A percentile compares a stretch with the other conserved stretches of the same genome.
These are phyloP conservation scores for Elongisporangium prolatum DNA, from an alignment of 352 stramenopile genomes.

Conservation along the genomic window DNA sequence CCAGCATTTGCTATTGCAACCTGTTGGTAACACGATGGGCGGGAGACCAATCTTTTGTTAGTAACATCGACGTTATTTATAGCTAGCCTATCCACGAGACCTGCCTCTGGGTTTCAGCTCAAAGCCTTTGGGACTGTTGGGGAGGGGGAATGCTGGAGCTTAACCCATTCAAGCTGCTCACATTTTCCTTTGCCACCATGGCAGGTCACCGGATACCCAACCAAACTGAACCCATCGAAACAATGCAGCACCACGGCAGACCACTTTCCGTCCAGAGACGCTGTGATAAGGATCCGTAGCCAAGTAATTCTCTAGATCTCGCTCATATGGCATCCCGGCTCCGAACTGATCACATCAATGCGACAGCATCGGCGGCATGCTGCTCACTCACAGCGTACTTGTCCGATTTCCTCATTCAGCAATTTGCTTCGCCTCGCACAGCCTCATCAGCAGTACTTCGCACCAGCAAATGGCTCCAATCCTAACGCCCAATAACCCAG, in stretches of 20 bases:
- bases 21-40: too few relatives aligned
- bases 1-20: too few relatives aligned
- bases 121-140: too few relatives aligned
- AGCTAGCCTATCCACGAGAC: too few relatives aligned
- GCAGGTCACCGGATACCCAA: not conserved
- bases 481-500: not conserved
- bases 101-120: too few relatives aligned
- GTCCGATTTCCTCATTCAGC: not conserved
- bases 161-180: too few relatives aligned
- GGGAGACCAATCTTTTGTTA: not conserved
- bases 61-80: not conserved
- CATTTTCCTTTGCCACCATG: not conserved
- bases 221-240: not conserved
- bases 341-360: too few relatives aligned
- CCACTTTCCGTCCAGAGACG: not conserved
- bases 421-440: not conserved
- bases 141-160: too few relatives aligned
- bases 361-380: not conserved
- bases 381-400: too few relatives aligned
- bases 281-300: not conserved
- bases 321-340: too few relatives aligned
- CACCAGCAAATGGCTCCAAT: not conserved
- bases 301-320: not conserved
- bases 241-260: not conserved
- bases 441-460: not conserved